These are phyloP conservation scores for Pseudogymnoascus verrucosus DNA, from an alignment of 2,329 filamentous ascomycete genomes.

Conservation along the genomic window DNA sequence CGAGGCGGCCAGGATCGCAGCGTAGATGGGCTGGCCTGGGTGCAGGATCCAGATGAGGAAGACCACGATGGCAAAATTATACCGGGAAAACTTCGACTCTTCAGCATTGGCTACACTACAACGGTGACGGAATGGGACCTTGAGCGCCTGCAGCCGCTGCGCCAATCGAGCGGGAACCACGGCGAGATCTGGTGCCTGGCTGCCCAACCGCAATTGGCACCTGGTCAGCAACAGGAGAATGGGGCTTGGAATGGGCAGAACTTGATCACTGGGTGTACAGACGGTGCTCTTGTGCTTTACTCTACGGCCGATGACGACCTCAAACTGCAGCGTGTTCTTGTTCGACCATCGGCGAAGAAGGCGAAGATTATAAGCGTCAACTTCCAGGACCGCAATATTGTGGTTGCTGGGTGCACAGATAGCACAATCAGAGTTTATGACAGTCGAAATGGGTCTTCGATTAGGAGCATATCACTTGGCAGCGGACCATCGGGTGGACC, in stretches of 20 bases:
- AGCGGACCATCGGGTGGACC: conserved; percentile 67
- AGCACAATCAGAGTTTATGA: conserved; percentile 91
- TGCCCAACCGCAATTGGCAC: conserved; percentile 56
- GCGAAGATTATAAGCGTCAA: conserved; percentile 83
- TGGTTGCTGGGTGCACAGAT: conserved; percentile 91
- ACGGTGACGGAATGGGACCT: conserved; percentile 95
- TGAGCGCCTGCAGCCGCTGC: conserved; percentile 64
- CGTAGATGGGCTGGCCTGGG: conserved; percentile 88
- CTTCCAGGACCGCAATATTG: conserved; percentile 75
- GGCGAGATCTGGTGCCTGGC: conserved; percentile 96
- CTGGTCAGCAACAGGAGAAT: conserved; percentile 21
- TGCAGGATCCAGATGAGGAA: conserved; percentile 70
- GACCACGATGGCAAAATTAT: conserved; percentile 53
- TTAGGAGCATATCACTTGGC: conserved; percentile 80
- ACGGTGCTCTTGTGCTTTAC: conserved; percentile 81
- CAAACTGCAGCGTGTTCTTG: conserved; percentile 67
- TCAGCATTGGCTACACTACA: conserved; percentile 92
- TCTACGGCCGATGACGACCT: conserved; percentile 80
- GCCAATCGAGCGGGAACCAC: conserved; percentile 83
- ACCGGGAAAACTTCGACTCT: conserved; percentile 71
- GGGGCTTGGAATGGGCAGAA: conserved; percentile 40
- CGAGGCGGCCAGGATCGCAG: conserved; percentile 76
- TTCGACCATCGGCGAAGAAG: conserved; percentile 72
- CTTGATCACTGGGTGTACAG: conserved; percentile 81
- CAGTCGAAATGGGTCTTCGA: conserved; percentile 64